Conservation (phyloP, 371 early-diverging fungal species). For the Lichtheimia corymbifera region DNA sequence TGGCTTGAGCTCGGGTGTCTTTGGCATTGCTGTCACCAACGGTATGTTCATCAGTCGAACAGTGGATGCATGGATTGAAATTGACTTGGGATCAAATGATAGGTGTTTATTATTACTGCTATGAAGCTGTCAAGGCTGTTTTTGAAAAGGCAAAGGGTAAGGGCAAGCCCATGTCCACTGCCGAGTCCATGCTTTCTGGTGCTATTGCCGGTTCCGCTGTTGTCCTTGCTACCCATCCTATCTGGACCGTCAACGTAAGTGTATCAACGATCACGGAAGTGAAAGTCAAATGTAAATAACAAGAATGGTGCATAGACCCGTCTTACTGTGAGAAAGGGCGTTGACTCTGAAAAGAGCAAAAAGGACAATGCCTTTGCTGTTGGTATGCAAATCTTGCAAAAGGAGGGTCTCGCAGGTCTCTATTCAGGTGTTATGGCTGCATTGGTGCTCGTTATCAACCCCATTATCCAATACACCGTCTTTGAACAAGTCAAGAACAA, state of each 20-base stretch:
- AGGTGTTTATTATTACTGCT: slow-evolving; percentile 92
- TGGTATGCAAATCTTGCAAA: slow-evolving; percentile 72
- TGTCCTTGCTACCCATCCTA: slow-evolving; percentile 91
- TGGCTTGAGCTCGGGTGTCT: slow-evolving; percentile 93
- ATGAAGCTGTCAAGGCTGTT: slow-evolving; percentile 85
- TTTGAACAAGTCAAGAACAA: slow-evolving; percentile 91
- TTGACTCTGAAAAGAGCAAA: slow-evolving; percentile 36
- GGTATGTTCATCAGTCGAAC: slow-evolving; percentile 43
- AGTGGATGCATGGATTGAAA: background rate
- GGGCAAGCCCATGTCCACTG: slow-evolving; percentile 69
- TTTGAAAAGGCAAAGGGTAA: slow-evolving; percentile 73
- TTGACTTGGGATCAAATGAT: background rate
- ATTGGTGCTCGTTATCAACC: slow-evolving; percentile 95
- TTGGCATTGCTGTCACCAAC: slow-evolving; percentile 95
- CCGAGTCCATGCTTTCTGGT: slow-evolving; percentile 89
- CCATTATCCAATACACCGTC: slow-evolving; percentile 96
- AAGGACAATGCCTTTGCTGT: slow-evolving; percentile 51
- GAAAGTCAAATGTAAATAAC: background rate
- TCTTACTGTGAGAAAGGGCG: slow-evolving; percentile 63
- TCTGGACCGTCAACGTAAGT: slow-evolving; percentile 95
- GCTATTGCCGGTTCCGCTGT: slow-evolving; percentile 91
- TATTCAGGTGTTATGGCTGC: slow-evolving; percentile 92
- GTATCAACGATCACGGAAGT: background rate
- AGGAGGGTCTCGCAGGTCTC: slow-evolving; percentile 85
- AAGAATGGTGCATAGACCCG: slow-evolving; percentile 53